Base-by-base conservation (phyloP, 2,329 filamentous ascomycete genomes). In the Monosporascus sp. region DNA sequence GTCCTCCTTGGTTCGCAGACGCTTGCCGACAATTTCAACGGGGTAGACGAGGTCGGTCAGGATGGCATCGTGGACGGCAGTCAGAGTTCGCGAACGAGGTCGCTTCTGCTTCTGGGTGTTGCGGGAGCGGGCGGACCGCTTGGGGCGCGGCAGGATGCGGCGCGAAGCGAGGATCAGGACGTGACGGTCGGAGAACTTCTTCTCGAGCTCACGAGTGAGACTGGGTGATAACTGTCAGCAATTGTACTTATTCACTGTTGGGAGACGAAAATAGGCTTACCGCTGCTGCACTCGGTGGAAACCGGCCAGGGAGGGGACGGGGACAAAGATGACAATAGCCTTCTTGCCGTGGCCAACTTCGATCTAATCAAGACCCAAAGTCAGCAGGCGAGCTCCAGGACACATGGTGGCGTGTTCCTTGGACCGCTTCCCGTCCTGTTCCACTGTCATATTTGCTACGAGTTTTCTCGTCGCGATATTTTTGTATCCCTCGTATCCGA, bases 161-260 rank as follows among this genome's bases (percentile, higher is more conserved):
- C 94, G 94, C 73, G 93, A 95, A 69, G 94, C 94, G 70, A 99
- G 88, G 86, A 99, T 91, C 77, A 99, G 84, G 77, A 99, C 94
- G 80, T 99, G 94, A 80, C 94, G 94, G 85, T 99, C 94, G 64
- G 94, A 97, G 90, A 99, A 99, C 84, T 99, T 99, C 91, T 99
- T 99, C 89, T 99, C 94, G 74, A 99, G 92, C 85, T 99, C 94
- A 81, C 94, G 94, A 79, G 94, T 99, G 74, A 99, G 87, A 75
- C 93, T 97, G 60, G 15, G 22, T n/a, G 2, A 55, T 68, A 57
- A 71, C 62, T 52, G n/a, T 56, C 17, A 44, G 22, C 22, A 50
- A 39, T 27, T 27, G 3, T 8, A 5, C 44, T 48, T 56, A 38
- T 20, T 18, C 4, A 18, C 17, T 18, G 20, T 15, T 4, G 8